Base-by-base conservation (phyloP, 441 rosid genomes). In the Adansonia gregorii region DNA sequence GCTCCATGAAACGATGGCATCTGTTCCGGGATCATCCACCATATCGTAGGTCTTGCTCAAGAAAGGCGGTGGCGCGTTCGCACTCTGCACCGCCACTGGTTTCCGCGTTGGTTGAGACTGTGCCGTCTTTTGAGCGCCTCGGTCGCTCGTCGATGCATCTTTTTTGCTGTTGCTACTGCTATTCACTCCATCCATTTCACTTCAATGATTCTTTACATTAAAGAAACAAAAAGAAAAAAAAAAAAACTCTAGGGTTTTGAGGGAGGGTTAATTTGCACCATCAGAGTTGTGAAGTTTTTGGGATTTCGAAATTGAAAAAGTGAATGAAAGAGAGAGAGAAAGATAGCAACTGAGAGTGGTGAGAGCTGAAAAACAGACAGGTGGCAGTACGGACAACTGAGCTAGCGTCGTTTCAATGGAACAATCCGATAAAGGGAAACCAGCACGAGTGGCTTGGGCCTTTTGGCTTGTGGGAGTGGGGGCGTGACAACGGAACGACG, bases 31-130 rank as follows among this genome's bases (percentile, higher is more conserved):
- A 76, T 95, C 98, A 49, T 92, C 92, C 46, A 95, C 97, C 92
- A 95, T 92, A 78, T 95, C 99, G 76, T 92, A 95, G 6, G 98
- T 95, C 87, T 95, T 95, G 89, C 97, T 93, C n/a, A 95, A 73
- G 67, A 95, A 95, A 54, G 98, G 99, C 70, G 98, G 98, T 71
- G 91, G 98, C 4, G 92, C 86, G 81, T 86, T 89, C 31, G 86
- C 60, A 75, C 9, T 75, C 78, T 83, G 86, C 77, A 86, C 43
- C 59, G 92, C 78, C 58, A 87, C 87, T 17, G 98, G 93, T 55
- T 80, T 78, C 5, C 91, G 88, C 51, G 76, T 84, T 69, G 74
- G 78, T 43, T 56, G 67, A 54, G n/a, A 45, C 60, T 2, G 68
- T 67, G 7, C 72, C 22, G 58, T 64, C 71, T 11, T 78, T 72